These are phyloP conservation scores for Geranium brycei DNA, from an alignment of 345 rosid species.

Conservation along the genomic window DNA sequence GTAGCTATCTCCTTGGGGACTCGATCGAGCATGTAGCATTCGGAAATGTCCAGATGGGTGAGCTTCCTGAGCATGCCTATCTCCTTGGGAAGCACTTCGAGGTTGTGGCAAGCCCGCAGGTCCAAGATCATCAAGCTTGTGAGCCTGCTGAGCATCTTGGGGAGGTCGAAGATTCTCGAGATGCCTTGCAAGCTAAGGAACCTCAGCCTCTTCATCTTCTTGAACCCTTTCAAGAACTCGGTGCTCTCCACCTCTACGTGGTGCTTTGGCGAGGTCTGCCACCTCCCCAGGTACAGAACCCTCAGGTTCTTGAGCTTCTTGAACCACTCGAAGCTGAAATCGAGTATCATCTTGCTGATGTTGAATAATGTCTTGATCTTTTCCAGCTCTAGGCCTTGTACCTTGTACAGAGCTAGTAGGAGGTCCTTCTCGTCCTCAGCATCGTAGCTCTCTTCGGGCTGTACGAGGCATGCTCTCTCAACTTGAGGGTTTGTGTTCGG, in stretches of 20 bases:
- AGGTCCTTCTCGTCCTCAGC: neutral
- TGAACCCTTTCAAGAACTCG: constrained; percentile 9
- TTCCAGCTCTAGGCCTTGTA: neutral
- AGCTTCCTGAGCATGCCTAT: constrained; percentile 32
- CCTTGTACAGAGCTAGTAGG: too few relatives aligned
- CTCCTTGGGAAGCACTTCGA: constrained; percentile 33
- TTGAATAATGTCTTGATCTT: constrained; percentile 31
- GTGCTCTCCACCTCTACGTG: constrained; percentile 8
- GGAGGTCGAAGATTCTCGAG: constrained; percentile 30
- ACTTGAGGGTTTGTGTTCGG: neutral
- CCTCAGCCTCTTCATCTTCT: constrained; percentile 4
- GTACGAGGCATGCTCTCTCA: constrained; percentile 31
- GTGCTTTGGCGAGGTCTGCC: constrained; percentile 12
- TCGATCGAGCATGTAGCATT: constrained; percentile 37
- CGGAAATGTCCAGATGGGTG: constrained; percentile 29
- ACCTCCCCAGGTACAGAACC: constrained; percentile 9
- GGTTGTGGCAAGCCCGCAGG: constrained; percentile 42
- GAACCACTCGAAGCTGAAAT: constrained; percentile 27
- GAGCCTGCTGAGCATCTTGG: constrained; percentile 18
- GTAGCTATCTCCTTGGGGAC: constrained; percentile 30
- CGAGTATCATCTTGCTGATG: constrained; percentile 31
- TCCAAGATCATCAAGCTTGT: constrained; percentile 31
- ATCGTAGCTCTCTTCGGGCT: constrained; percentile 8
- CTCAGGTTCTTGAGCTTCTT: constrained; percentile 8
- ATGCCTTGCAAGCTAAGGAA: constrained; percentile 47